These are phyloP conservation scores for Pythium graminicola DNA, from an alignment of 352 stramenopile genomes.

Conservation along the genomic window DNA sequence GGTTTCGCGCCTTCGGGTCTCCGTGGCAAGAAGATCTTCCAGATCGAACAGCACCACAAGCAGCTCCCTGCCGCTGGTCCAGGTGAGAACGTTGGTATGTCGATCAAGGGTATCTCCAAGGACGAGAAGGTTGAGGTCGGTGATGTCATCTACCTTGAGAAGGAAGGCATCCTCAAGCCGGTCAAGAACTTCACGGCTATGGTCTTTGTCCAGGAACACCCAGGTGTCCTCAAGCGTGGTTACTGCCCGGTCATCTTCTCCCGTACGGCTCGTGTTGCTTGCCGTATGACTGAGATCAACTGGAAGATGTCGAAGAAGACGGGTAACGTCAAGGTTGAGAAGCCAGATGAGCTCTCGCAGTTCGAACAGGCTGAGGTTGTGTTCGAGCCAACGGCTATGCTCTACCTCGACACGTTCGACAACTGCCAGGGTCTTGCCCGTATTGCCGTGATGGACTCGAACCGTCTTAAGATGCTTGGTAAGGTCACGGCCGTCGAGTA, in stretches of 20 bases:
- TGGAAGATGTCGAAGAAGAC: slow-evolving; percentile 86
- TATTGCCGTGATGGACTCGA: slow-evolving; percentile 84
- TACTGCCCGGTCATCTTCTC: slow-evolving; percentile 77
- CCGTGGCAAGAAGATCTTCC: slow-evolving; percentile 61
- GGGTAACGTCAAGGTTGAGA: slow-evolving; percentile 68
- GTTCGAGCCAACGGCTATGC: slow-evolving; percentile 54
- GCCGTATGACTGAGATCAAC: slow-evolving; percentile 75
- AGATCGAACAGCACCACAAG: slow-evolving; percentile 82
- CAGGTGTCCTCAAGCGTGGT: slow-evolving; percentile 64
- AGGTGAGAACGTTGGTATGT: slow-evolving; percentile 77
- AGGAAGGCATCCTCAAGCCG: slow-evolving; percentile 35
- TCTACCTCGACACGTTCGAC: slow-evolving; percentile 77
- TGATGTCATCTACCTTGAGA: slow-evolving; percentile 38
- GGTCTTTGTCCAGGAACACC: slow-evolving; percentile 72
- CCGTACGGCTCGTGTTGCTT: slow-evolving; percentile 76
- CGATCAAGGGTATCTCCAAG: slow-evolving; percentile 74
- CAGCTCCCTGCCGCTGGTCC: slow-evolving; percentile 46
- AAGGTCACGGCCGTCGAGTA: slow-evolving; percentile 52
- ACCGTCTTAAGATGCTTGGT: slow-evolving; percentile 81
- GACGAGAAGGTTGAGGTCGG: slow-evolving; percentile 64
- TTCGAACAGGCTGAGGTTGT: slow-evolving; percentile 74
- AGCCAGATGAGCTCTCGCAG: slow-evolving; percentile 63
- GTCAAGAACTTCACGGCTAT: slow-evolving; percentile 70
- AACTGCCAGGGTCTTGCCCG: slow-evolving; percentile 65
- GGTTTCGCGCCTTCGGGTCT: slow-evolving; percentile 57